These are phyloP conservation scores for Pontederia crassipes DNA, from an alignment of 176 grass and related monocot genomes.

Conservation along the genomic window DNA sequence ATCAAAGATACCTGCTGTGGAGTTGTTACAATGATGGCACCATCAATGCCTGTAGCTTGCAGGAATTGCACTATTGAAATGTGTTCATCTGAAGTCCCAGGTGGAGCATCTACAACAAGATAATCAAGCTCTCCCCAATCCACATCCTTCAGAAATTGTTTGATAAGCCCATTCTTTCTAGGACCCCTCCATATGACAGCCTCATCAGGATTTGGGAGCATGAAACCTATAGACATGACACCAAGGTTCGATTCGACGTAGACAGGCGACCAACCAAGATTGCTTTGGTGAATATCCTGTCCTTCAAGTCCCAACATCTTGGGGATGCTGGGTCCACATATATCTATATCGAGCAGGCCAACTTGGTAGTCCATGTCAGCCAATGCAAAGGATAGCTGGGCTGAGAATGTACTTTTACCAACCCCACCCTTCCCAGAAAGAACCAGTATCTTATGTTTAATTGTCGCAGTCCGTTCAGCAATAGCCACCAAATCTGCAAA, in stretches of 20 bases:
- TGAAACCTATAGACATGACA: conserved; percentile 80
- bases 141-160: conserved; percentile 79
- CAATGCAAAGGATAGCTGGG: conserved; percentile 59
- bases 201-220: conserved; percentile 48
- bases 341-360: conserved; percentile 64
- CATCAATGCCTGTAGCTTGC: conserved; percentile 65
- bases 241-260: conserved; percentile 66
- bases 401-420: conserved; percentile 67
- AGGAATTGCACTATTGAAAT: conserved; percentile 96
- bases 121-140: conserved; percentile 77
- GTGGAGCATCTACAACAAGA: conserved; percentile 61
- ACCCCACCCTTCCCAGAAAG: conserved; percentile 75
- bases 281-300: conserved; percentile 64
- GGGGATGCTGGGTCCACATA: conserved; percentile 66
- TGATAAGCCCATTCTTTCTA: conserved; percentile 66
- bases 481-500: conserved; percentile 60
- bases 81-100: conserved; percentile 69
- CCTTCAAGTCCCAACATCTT: conserved; percentile 74
- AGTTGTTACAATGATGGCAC: conserved; percentile 76
- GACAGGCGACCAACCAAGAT: conserved; percentile 55
- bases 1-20: conserved; percentile 75
- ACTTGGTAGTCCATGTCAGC: conserved; percentile 46
- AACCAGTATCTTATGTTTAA: conserved; percentile 74
- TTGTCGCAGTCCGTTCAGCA: conserved; percentile 57
- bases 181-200: conserved; percentile 74